Evolutionary conservation across 2,329 filamentous ascomycete genomes (phyloP), one percentile per base, ranked within the genome.

Genomic region (Ophiostoma australiae): DNA sequence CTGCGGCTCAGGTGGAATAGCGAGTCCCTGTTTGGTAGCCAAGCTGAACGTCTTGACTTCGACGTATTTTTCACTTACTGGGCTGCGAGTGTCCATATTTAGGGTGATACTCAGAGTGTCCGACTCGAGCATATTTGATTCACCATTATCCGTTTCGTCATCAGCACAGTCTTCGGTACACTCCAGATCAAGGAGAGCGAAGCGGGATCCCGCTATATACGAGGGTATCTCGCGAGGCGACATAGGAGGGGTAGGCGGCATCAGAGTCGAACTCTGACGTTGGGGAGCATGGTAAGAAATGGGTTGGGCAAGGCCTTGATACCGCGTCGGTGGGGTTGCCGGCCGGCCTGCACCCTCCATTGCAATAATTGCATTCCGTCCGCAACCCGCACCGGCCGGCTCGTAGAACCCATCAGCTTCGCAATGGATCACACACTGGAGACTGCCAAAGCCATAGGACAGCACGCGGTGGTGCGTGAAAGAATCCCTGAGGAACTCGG

Each of bases 391-490:
- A 17, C 23, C 33, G 3, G 48, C 35, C 5, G 72, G 63, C 15
- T 52, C 41, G 68, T 70, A 72, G 63, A 74, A 74, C 0, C 69
- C 76, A 17, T 76, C 76, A 0, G 74, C 72, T 67, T 76, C 76
- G 55, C 70, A 72, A 68, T 76, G 76, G 0, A 76, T 71, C 0
- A 75, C 72, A 15, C 68, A 70, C 13, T 70, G 72, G 55, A 76
- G 55, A 1, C 70, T 73, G 13, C 71, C 74, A 31, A 76, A 72
- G 11, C 67, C 44, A 67, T 76, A 76, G 23, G 72, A 48, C 13
- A 74, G 69, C 3, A 76, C 76, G 4, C 75, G 74, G 67, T 76
- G 75, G 67, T 76, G 76, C 37, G 74, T 75, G 7, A 58, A 55
- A 3, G 71, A 70, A 31, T 44, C 71, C 73, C 73, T 23, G 13